Conservation (phyloP, 257 asterid species). For the Scutellaria barbata region DNA sequence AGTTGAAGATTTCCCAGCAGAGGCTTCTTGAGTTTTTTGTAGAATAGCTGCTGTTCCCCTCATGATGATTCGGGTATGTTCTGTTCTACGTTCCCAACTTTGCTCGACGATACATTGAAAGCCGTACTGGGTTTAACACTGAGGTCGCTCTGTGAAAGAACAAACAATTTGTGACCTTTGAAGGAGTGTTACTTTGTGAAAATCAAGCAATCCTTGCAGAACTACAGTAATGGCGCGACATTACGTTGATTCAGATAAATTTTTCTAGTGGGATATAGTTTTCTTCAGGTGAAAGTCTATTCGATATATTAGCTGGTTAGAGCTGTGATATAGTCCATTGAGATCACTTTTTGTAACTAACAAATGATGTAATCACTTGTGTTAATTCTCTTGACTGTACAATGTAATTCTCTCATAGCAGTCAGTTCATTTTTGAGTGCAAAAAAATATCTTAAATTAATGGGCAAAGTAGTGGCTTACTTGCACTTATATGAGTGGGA, state of each 20-base stretch:
- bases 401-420: background rate
- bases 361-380: constrained; percentile 15
- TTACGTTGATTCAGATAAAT: background rate
- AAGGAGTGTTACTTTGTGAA: constrained; percentile 7
- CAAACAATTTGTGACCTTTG: background rate
- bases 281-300: background rate
- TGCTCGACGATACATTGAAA: background rate
- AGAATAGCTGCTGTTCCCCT: background rate
- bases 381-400: constrained; percentile 2
- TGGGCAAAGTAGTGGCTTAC: background rate
- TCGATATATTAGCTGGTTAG: constrained; percentile 23
- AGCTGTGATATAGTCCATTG: constrained; percentile 1
- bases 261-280: constrained; percentile 14
- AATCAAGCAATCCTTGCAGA: constrained; percentile 7
- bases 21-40: constrained; percentile 28
- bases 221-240: background rate
- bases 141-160: background rate
- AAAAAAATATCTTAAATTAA: background rate
- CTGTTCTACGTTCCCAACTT: background rate
- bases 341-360: constrained; percentile 7
- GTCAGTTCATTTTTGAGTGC: constrained; percentile 5
- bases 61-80: background rate
- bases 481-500: background rate
- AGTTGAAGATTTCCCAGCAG: constrained; percentile 15
- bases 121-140: background rate